These are phyloP conservation scores for Saccharum officinarum DNA, from an alignment of 176 grass and related monocot genomes.

Conservation along the genomic window DNA sequence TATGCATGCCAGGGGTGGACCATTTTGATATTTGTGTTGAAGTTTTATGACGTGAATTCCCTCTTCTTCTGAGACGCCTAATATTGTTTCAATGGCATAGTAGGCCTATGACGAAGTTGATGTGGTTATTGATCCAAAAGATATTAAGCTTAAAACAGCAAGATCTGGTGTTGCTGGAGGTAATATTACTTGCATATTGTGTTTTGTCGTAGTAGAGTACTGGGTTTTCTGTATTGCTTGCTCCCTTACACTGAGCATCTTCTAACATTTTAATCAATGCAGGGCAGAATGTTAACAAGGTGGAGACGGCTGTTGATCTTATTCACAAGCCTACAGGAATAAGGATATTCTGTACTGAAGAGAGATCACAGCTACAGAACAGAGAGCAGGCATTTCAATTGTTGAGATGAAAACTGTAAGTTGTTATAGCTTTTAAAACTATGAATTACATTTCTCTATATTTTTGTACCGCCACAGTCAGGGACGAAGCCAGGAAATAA, in stretches of 20 bases:
- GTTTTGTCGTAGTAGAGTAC: not conserved
- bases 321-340: conserved; percentile 84
- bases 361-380: conserved; percentile 88
- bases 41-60: not conserved
- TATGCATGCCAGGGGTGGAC: conserved; percentile 92
- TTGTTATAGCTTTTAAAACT: conserved; percentile 14
- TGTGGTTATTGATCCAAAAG: conserved; percentile 91
- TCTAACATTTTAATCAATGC: conserved; percentile 29
- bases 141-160: conserved; percentile 89
- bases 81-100: not conserved
- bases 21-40: not conserved
- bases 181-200: not conserved
- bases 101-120: conserved; percentile 90
- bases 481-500: no score
- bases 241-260: not conserved
- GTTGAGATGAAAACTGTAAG: conserved; percentile 91
- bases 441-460: not conserved
- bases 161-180: conserved; percentile 73
- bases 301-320: conserved; percentile 97
- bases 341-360: no score
- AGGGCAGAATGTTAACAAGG: conserved; percentile 99
- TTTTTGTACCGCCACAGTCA: no score
- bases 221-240: not conserved
- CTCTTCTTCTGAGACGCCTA: not conserved
- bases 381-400: conserved; percentile 85